Evolutionary conservation across 2,329 filamentous ascomycete species (phyloP).

Genomic region (Periconia sp.): DNA sequence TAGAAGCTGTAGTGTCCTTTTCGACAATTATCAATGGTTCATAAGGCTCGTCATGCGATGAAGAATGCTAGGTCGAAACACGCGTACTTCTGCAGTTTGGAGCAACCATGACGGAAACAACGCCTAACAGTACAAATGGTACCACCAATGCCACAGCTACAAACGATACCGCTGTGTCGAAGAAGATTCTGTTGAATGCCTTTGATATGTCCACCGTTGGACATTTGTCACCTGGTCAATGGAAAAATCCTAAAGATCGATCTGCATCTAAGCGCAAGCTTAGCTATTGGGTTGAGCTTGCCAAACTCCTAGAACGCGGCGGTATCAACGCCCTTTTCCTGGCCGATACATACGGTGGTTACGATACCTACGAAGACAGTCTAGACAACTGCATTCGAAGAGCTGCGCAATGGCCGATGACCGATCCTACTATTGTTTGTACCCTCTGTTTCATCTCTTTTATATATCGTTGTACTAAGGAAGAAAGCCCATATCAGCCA

Average conservation of each 20-base stretch:
- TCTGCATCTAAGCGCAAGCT: slow-evolving; percentile 66
- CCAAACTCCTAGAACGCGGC: slow-evolving; percentile 66
- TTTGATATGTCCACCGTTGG: slow-evolving; percentile 71
- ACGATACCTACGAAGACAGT: slow-evolving; percentile 67
- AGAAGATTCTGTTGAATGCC: slow-evolving; percentile 67
- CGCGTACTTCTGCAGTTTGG: background rate
- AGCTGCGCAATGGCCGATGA: slow-evolving; percentile 70
- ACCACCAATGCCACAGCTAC: background rate
- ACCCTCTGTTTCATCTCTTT: slow-evolving; percentile 10
- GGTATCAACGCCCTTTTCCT: slow-evolving; percentile 70
- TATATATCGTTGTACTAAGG: slow-evolving; percentile 3
- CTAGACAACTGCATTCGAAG: slow-evolving; percentile 66
- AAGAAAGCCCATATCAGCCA: slow-evolving; percentile 57
- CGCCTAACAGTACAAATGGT: slow-evolving; percentile 12
- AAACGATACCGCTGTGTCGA: slow-evolving; percentile 48
- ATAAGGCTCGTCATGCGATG: background rate
- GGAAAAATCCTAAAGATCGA: slow-evolving; percentile 70
- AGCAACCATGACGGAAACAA: slow-evolving; percentile 20
- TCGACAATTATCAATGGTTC: slow-evolving; percentile 3
- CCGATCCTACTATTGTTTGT: slow-evolving; percentile 67
- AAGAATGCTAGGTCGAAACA: background rate
- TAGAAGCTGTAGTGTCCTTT: background rate
- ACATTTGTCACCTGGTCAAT: slow-evolving; percentile 70
- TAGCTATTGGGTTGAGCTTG: slow-evolving; percentile 69
- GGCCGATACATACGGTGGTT: slow-evolving; percentile 69